Base-by-base conservation (phyloP, 2,329 filamentous ascomycete genomes). In the Ceratocystiopsis brevicomis region DNA sequence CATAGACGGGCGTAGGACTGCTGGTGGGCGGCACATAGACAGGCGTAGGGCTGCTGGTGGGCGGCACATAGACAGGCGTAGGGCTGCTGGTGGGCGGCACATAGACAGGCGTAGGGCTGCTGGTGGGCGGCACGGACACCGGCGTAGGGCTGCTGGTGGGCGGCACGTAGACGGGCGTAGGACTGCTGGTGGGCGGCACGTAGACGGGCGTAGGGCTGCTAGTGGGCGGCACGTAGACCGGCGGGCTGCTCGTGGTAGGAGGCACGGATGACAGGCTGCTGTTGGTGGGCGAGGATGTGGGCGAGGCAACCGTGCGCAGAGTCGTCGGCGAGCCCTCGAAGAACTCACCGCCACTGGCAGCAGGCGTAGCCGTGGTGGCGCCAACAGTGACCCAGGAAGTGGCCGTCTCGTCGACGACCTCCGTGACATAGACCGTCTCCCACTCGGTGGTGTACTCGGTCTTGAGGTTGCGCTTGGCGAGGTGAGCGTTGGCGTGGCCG, bases 381-480 rank as follows among this genome's bases (percentile, higher is more conserved):
- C 6, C 25, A 8, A 9, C 2, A 19, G 54, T 56, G 53, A 70
- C 51, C 51, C 58, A 63, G 53, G 62, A 48, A 44, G 69, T 73
- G 51, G 63, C 61, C 49, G 60, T 64, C 34, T 61, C 59, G 50
- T 71, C 69, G 44, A 73, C 54, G 41, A 61, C 45, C 57, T 67
- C 56, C 46, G 68, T 66, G 47, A 73, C 64, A 3, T 61, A 63
- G 51, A 68, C 63, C 8, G 65, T 69, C 50, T 71, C 66, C 61
- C 65, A 71, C 52, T 65, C 64, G 9, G 60, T 63, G 16, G 57
- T 60, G 57, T 57, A 61, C 39, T 59, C 56, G 37, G 66, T 69
- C 50, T 68, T 61, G 14, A 69, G 45, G 17, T 55, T 63, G 41
- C 63, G 61, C 56, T 65, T 65, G 40, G 58, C 51, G n/a, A 36